phyloP scores from a whole-genome alignment of 1,284 basidiomycete genomes.

The Cryptococcus hybrid region DNA sequence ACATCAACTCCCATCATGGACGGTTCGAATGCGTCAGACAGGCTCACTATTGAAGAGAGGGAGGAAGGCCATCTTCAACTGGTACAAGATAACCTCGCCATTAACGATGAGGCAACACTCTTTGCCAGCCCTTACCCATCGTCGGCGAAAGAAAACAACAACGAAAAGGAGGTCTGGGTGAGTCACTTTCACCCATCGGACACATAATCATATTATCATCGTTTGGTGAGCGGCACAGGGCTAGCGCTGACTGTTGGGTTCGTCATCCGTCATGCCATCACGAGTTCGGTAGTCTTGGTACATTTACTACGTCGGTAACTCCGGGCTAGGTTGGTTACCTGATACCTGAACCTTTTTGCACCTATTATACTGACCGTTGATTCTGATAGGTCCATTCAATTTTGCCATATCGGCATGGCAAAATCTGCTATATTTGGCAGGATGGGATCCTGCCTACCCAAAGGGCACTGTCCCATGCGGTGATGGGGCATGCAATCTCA shows the following conservation, averaged over 20 bases:
- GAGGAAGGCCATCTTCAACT: too few relatives aligned
- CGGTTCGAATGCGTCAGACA: too few relatives aligned
- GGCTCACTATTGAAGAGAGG: too few relatives aligned
- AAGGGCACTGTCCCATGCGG: slow-evolving; percentile 34
- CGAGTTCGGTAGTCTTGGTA: slow-evolving; percentile 36
- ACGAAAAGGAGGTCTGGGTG: slow-evolving; percentile 42
- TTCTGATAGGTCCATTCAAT: slow-evolving; percentile 38
- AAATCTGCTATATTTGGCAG: slow-evolving; percentile 40
- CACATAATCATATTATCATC: neutral
- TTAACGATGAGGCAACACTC: slow-evolving; percentile 34
- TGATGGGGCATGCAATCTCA: slow-evolving; percentile 28
- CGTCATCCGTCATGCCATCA: too few relatives aligned
- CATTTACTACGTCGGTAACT: slow-evolving; percentile 45
- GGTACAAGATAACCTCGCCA: neutral
- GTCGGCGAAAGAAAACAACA: slow-evolving; percentile 36
- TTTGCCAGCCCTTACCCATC: slow-evolving; percentile 41
- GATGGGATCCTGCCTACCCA: slow-evolving; percentile 41
- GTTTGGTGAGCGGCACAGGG: too few relatives aligned
- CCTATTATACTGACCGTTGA: neutral
- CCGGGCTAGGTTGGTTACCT: slow-evolving; percentile 33
- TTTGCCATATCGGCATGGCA: slow-evolving; percentile 47
- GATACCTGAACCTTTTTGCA: neutral
- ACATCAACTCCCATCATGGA: too few relatives aligned
- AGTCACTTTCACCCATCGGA: slow-evolving; percentile 1
- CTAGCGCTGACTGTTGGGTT: neutral